These are phyloP conservation scores for Sarocladium kiliense DNA, from an alignment of 2,329 filamentous ascomycete species.

Conservation along the genomic window DNA sequence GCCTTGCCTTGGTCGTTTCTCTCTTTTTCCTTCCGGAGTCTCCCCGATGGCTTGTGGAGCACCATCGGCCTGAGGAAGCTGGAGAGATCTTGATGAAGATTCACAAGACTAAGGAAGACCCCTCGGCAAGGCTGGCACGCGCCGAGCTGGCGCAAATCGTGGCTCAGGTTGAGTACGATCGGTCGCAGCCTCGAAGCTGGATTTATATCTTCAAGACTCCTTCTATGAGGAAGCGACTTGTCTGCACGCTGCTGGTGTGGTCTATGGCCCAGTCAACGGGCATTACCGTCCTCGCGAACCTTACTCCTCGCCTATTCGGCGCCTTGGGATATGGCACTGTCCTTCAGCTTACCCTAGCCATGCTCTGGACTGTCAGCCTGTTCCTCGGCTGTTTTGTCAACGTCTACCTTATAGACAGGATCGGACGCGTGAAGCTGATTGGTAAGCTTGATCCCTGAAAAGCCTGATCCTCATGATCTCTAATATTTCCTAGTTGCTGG, in stretches of 20 bases:
- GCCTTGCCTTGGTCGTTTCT: slow-evolving; percentile 21
- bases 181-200: slow-evolving; percentile 11
- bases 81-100: slow-evolving; percentile 13
- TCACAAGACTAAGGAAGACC: slow-evolving; percentile 12
- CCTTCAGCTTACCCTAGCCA: slow-evolving; percentile 13
- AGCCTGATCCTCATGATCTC: too few species aligned
- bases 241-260: slow-evolving; percentile 14
- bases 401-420: slow-evolving; percentile 13
- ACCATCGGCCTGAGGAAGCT: slow-evolving; percentile 26
- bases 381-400: slow-evolving; percentile 15
- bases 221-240: slow-evolving; percentile 12
- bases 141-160: slow-evolving; percentile 15
- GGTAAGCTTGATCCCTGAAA: too few species aligned
- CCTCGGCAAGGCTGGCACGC: slow-evolving; percentile 11
- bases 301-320: slow-evolving; percentile 12
- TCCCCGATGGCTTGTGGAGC: slow-evolving; percentile 32
- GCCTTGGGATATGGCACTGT: slow-evolving; percentile 13
- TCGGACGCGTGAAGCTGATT: slow-evolving; percentile 14
- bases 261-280: slow-evolving; percentile 15
- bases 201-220: slow-evolving; percentile 14
- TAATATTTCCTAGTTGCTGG: slow-evolving; percentile 12
- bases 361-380: slow-evolving; percentile 14
- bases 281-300: slow-evolving; percentile 12
- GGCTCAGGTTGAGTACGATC: slow-evolving; percentile 13
- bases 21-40: slow-evolving; percentile 31